phyloP scores from a whole-genome alignment of 164 flowering plant species.

The Malania oleifera region DNA sequence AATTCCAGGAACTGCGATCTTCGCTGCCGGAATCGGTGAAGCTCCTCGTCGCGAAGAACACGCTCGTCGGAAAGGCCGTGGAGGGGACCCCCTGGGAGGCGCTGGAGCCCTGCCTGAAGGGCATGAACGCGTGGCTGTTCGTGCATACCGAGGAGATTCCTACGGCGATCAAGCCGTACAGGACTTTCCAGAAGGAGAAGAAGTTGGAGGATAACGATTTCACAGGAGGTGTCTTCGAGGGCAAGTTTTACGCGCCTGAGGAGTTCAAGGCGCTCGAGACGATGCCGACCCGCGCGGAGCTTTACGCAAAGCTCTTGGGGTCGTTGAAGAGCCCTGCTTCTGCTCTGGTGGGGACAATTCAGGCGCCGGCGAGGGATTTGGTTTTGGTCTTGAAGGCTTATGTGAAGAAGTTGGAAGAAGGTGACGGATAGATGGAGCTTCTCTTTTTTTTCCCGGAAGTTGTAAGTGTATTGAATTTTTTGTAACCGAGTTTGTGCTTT shows the following conservation, averaged over 20 bases:
- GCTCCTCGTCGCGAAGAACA: slow-evolving; percentile 85
- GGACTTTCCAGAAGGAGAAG: slow-evolving; percentile 79
- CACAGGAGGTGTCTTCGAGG: slow-evolving; percentile 88
- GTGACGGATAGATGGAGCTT: slow-evolving; percentile 26
- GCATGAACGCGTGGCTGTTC: slow-evolving; percentile 93
- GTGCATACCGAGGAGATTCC: slow-evolving; percentile 91
- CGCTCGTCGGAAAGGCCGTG: slow-evolving; percentile 72
- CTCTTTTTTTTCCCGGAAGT: background rate
- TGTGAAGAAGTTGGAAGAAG: slow-evolving; percentile 83
- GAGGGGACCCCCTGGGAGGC: slow-evolving; percentile 89
- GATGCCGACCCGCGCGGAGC: slow-evolving; percentile 86
- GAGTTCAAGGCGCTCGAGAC: slow-evolving; percentile 72
- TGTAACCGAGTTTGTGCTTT: background rate
- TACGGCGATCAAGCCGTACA: slow-evolving; percentile 68
- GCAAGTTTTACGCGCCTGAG: slow-evolving; percentile 68
- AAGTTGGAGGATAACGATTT: slow-evolving; percentile 80
- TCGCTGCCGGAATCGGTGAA: slow-evolving; percentile 59
- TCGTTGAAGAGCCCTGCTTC: slow-evolving; percentile 66
- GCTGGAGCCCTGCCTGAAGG: slow-evolving; percentile 83
- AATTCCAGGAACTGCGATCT: slow-evolving; percentile 66
- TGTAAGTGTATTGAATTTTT: background rate
- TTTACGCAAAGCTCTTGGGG: slow-evolving; percentile 73
- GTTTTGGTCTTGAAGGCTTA: slow-evolving; percentile 80
- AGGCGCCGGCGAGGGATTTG: slow-evolving; percentile 88
- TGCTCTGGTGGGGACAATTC: slow-evolving; percentile 70